Evolutionary conservation across 2,329 filamentous ascomycete genomes (phyloP).

Genomic region (Aspergillus ruber): DNA sequence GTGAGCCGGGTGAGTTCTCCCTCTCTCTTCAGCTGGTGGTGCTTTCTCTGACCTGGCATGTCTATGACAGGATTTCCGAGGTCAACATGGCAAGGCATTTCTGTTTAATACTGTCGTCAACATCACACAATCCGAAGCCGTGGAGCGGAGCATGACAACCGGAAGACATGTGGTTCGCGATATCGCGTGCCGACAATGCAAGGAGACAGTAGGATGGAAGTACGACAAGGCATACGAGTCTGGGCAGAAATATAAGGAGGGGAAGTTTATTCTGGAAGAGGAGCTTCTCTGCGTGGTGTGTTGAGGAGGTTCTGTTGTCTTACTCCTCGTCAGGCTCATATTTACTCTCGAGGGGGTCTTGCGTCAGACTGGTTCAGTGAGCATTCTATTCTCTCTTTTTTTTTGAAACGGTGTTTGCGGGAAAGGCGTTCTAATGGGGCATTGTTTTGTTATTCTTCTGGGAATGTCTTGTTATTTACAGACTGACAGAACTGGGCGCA

Average conservation of each 20-base stretch:
- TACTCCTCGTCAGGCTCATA: slow-evolving; percentile 3
- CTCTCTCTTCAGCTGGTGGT: background rate
- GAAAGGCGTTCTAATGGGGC: slow-evolving; percentile 14
- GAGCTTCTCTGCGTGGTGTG: slow-evolving; percentile 78
- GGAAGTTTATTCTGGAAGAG: slow-evolving; percentile 92
- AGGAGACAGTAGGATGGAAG: slow-evolving; percentile 92
- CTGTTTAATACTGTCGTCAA: slow-evolving; percentile 95
- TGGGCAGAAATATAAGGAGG: slow-evolving; percentile 97
- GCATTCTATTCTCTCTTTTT: slow-evolving; percentile 6
- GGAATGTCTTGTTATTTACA: background rate
- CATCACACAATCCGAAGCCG: slow-evolving; percentile 70
- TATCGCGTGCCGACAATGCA: slow-evolving; percentile 85
- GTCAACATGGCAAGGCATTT: slow-evolving; percentile 96
- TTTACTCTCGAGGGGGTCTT: background rate
- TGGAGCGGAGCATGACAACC: slow-evolving; percentile 96
- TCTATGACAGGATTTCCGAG: slow-evolving; percentile 76
- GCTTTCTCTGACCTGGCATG: slow-evolving; percentile 4
- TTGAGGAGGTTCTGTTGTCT: slow-evolving; percentile 24
- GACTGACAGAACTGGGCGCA: too few relatives aligned
- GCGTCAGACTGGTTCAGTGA: slow-evolving; percentile 11
- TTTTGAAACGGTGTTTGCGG: slow-evolving; percentile 8
- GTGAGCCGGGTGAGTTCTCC: slow-evolving; percentile 69
- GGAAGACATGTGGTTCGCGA: slow-evolving; percentile 91
- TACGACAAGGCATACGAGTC: slow-evolving; percentile 95
- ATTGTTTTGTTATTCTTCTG: background rate